Conservation (phyloP, 1,284 basidiomycete species). For the Ganoderma boninense region DNA sequence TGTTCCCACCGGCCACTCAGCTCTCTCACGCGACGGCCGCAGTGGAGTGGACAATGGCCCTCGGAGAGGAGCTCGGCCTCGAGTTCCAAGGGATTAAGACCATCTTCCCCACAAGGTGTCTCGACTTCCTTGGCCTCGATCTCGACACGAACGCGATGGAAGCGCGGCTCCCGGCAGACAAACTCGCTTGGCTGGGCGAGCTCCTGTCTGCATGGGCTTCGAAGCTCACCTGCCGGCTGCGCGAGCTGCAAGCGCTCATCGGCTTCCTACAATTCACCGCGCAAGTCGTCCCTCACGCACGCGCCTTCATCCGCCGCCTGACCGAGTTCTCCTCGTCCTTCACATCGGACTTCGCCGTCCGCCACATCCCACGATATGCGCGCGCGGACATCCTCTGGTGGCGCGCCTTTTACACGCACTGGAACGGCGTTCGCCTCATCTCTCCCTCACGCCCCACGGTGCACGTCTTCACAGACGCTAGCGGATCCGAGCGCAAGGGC, state of each 20-base stretch:
- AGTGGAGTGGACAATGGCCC: constrained; percentile 11
- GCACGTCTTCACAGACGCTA: constrained; percentile 15
- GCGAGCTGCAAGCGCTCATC: constrained; percentile 16
- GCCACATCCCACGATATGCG: constrained; percentile 15
- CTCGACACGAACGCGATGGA: constrained; percentile 19
- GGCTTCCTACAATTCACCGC: constrained; percentile 18
- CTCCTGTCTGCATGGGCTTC: not conserved
- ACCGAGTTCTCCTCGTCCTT: constrained; percentile 15
- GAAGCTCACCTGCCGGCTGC: constrained; percentile 7
- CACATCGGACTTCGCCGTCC: not conserved
- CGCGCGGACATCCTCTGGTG: constrained; percentile 18
- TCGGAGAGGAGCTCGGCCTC: constrained; percentile 12
- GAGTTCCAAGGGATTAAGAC: constrained; percentile 15
- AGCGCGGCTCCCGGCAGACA: constrained; percentile 13
- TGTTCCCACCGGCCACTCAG: constrained; percentile 9
- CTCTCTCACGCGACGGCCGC: not conserved
- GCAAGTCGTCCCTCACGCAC: constrained; percentile 15
- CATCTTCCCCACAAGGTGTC: not conserved
- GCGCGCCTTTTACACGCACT: constrained; percentile 7
- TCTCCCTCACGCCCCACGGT: constrained; percentile 1
- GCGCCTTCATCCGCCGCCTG: constrained; percentile 12
- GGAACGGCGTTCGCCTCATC: constrained; percentile 15
- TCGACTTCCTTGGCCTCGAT: constrained; percentile 21
- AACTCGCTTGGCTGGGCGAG: constrained; percentile 13
- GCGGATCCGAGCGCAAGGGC: constrained; percentile 11